Percentiles rank a stretch among this genome's conserved stretches.
Evolutionary conservation across 2,329 filamentous ascomycete genomes (phyloP).

Genomic region (Claviceps humidiphila): DNA sequence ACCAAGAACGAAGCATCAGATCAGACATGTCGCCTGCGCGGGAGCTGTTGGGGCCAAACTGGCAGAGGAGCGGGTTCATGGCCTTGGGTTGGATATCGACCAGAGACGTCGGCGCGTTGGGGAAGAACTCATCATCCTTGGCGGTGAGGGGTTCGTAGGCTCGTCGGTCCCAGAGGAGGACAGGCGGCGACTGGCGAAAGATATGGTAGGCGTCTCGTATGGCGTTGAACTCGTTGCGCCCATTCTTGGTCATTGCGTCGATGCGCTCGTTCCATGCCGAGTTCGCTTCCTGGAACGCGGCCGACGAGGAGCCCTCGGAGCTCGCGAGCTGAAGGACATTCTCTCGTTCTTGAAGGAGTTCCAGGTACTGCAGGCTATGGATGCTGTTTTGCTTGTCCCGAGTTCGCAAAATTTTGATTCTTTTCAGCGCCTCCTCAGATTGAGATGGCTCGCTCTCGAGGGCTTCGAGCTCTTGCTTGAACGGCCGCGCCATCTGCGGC

Average conservation of each 20-base stretch:
- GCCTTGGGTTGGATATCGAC: conserved; percentile 54
- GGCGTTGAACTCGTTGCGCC: conserved; percentile 23
- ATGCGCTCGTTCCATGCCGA: conserved; percentile 23
- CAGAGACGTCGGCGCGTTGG: conserved; percentile 41
- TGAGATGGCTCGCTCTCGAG: conserved; percentile 17
- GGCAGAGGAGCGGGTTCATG: conserved; percentile 33
- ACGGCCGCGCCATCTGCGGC: conserved; percentile 24
- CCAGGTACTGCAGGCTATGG: conserved; percentile 13
- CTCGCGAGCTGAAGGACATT: conserved; percentile 11
- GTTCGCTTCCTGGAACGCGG: conserved; percentile 17
- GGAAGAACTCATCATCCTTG: conserved; percentile 50
- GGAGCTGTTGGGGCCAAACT: conserved; percentile 26
- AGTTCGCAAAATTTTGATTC: conserved; percentile 16
- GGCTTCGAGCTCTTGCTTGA: conserved; percentile 27
- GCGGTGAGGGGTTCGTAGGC: conserved; percentile 55
- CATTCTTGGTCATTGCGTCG: conserved; percentile 18
- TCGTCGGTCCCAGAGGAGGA: conserved; percentile 57
- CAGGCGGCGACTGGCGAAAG: conserved; percentile 33
- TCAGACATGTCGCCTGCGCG: conserved; percentile 38
- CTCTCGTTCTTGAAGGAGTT: conserved; percentile 22
- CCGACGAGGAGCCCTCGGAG: conserved; percentile 2
- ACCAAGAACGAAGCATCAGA: conserved; percentile 28
- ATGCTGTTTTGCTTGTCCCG: conserved; percentile 14
- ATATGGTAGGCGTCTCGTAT: conserved; percentile 41
- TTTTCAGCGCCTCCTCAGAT: conserved; percentile 5